Base-by-base conservation (phyloP, 1,284 basidiomycete species). In the Rhizoctonia solani region DNA sequence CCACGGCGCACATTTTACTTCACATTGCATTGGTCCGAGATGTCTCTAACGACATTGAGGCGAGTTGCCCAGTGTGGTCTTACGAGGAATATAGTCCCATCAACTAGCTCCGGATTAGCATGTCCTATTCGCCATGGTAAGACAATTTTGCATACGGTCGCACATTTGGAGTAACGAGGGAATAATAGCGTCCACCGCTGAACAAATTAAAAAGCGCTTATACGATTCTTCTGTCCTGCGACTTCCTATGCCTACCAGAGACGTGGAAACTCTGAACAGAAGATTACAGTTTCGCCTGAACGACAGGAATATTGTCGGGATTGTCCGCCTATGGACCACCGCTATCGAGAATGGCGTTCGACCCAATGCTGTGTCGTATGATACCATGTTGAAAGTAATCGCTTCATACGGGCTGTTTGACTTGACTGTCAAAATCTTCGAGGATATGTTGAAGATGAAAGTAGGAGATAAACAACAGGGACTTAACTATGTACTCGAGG, bases 351-450 rank as follows among this genome's bases (percentile, higher is more conserved):
- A 14, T 16, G 39, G 37, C 1, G 29, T 21, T 3, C 8, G 19
- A 3, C 61, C 61, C 4, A 29, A 65, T 21, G 50, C 25, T 4
- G 14, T n/a, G n/a, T 42, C 50, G 37, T 92, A 91, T 74, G 81
- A 84, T 67, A 74, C 76, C 1, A 75, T 90, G 1, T 76, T 91
- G 25, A 74, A 77, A 4, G 79, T 81, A 29, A 79, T 85, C 54
- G 79, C 81, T 0, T 70, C 75, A 14, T 75, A 79, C 30, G 77
- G 75, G 1, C 72, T 80, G 16, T 72, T 68, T 79, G 23, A 61
- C 29, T 85, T 89, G 66, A 85, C 86, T 3, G 84, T 85, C 78
- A 90, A 89, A 5, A 82, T 90, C 27, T 79, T 90, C 52, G 85
- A 88, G 30, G 91, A 93, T 71, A 91, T 92, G 83, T 66, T 80